Conservation (phyloP, 495 filamentous ascomycete genomes). For the Amniculicola lignicola region DNA sequence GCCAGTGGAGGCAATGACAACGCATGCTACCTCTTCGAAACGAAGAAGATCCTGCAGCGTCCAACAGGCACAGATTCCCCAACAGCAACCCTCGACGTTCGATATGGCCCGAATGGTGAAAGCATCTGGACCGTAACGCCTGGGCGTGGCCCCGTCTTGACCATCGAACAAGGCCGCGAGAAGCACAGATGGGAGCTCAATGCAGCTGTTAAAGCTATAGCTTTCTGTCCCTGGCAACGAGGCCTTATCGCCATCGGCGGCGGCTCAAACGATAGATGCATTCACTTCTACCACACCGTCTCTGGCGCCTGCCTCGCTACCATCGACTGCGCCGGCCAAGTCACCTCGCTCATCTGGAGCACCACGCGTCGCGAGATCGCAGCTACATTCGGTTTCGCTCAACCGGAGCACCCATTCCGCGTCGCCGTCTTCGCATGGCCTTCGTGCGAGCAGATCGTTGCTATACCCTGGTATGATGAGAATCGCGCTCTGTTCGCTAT, state of each 20-base stretch:
- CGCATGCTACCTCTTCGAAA: conserved; percentile 74
- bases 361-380: conserved; percentile 80
- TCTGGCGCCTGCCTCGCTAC: conserved; percentile 84
- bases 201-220: conserved; percentile 93
- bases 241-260: conserved; percentile 88
- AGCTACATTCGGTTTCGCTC: conserved; percentile 93
- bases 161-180: conserved; percentile 51
- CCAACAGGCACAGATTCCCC: conserved; percentile 3
- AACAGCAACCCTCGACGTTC: conserved; percentile 24
- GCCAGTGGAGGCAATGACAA: conserved; percentile 95
- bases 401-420: conserved; percentile 85
- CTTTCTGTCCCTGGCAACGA: conserved; percentile 93
- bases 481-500: conserved; percentile 76
- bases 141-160: conserved; percentile 27
- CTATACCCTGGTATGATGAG: conserved; percentile 83
- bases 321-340: conserved; percentile 89
- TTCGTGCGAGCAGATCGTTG: conserved; percentile 80
- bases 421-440: conserved; percentile 97
- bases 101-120: conserved; percentile 27
- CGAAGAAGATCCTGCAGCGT: conserved; percentile 54
- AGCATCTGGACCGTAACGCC: conserved; percentile 26
- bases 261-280: conserved; percentile 88
- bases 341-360: conserved; percentile 91
- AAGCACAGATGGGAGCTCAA: conserved; percentile 74
- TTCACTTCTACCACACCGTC: conserved; percentile 89